Conservation (phyloP, 2,329 filamentous ascomycete species). For the Metarhizium robertsii region DNA sequence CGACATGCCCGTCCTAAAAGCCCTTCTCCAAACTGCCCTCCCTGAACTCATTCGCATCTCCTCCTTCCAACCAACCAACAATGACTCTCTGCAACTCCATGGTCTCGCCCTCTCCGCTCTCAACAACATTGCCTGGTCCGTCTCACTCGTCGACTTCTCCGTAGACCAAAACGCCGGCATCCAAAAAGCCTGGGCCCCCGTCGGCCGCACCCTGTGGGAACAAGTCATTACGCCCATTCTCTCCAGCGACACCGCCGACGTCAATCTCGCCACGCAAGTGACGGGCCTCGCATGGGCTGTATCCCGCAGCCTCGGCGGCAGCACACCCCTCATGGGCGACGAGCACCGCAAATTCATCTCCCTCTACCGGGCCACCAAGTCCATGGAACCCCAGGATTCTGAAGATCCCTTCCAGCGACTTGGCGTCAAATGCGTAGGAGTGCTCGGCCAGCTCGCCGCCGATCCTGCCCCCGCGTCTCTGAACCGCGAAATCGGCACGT, state of each 20-base stretch:
- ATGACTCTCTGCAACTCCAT: constrained; percentile 36
- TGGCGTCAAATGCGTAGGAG: constrained; percentile 57
- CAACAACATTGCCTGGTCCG: constrained; percentile 60
- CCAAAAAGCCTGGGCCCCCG: constrained; percentile 42
- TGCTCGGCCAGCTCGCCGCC: constrained; percentile 53
- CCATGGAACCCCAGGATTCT: constrained; percentile 14
- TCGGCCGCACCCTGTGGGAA: constrained; percentile 48
- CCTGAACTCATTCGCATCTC: constrained; percentile 38
- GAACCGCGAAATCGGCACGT: constrained; percentile 56
- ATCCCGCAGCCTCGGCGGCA: constrained; percentile 42
- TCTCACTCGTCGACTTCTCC: constrained; percentile 51
- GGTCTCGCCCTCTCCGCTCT: constrained; percentile 48
- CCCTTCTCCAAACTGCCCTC: constrained; percentile 24
- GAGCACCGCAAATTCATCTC: constrained; percentile 57
- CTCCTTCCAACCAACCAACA: constrained; percentile 28
- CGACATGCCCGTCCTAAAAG: constrained; percentile 44
- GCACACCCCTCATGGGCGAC: constrained; percentile 36
- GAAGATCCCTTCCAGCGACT: constrained; percentile 52
- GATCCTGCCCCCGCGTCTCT: constrained; percentile 40
- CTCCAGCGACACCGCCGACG: constrained; percentile 50
- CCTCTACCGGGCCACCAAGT: constrained; percentile 50
- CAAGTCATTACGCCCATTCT: constrained; percentile 47
- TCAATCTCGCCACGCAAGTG: constrained; percentile 51
- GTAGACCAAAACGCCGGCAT: constrained; percentile 43
- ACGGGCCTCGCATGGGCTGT: constrained; percentile 59